These are phyloP conservation scores for Maudiozyma humilis DNA, from an alignment of 1,139 yeast genomes.

Conservation along the genomic window DNA sequence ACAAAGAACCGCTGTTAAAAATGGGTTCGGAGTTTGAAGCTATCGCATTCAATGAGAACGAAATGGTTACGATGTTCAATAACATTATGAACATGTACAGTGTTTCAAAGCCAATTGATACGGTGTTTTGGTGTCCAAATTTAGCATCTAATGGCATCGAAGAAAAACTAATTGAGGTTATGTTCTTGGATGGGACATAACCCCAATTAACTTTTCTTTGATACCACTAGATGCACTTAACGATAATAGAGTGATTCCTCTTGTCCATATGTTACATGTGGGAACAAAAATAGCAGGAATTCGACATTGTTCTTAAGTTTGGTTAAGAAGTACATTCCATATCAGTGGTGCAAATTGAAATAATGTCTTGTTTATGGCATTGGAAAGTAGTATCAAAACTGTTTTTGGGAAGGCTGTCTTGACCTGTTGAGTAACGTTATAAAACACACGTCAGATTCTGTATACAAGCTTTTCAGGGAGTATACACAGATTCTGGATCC, in stretches of 20 bases:
- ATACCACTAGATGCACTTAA: too few species aligned
- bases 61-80: neutral
- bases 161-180: neutral
- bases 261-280: neutral
- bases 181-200: neutral
- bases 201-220: neutral
- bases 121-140: neutral
- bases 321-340: neutral
- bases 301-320: neutral
- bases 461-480: neutral
- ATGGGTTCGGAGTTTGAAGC: neutral
- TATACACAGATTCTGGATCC: neutral
- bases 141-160: neutral
- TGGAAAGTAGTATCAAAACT: neutral
- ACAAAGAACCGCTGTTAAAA: neutral
- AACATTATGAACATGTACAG: neutral
- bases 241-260: neutral
- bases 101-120: neutral
- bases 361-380: neutral
- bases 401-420: neutral
- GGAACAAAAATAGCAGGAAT: neutral
- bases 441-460: neutral
- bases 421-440: neutral
- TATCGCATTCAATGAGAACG: neutral
- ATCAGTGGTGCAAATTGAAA: neutral